phyloP scores from a whole-genome alignment of 75 land plant species.

The Cunninghamia lanceolata region DNA sequence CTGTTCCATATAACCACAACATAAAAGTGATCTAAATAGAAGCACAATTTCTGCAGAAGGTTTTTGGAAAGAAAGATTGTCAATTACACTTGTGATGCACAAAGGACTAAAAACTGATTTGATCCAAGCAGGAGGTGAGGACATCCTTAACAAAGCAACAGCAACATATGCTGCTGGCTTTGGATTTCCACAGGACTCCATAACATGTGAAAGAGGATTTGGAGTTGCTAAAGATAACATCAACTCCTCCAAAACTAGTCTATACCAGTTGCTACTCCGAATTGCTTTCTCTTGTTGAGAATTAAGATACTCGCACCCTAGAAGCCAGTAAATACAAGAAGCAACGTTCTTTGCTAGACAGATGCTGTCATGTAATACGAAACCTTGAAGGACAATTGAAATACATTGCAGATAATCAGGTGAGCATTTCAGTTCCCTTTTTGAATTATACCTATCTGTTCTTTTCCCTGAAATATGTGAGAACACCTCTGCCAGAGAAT shows the following conservation, averaged over 20 bases:
- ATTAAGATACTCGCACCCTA: constrained; percentile 35
- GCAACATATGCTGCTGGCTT: constrained; percentile 52
- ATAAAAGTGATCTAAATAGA: constrained; percentile 40
- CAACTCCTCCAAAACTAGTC: constrained; percentile 63
- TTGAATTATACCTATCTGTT: constrained; percentile 4
- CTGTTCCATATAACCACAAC: constrained; percentile 25
- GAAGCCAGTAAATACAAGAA: constrained; percentile 41
- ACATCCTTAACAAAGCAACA: constrained; percentile 35
- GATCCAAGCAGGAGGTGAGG: constrained; percentile 44
- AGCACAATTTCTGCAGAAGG: constrained; percentile 43
- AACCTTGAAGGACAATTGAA: constrained; percentile 58
- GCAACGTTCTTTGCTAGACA: constrained; percentile 51
- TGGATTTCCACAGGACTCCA: constrained; percentile 27
- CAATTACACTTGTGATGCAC: constrained; percentile 47
- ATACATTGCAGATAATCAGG: constrained; percentile 33
- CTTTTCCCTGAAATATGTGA: constrained; percentile 34
- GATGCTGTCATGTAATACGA: constrained; percentile 37
- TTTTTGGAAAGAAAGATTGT: constrained; percentile 38
- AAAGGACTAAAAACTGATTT: constrained; percentile 42
- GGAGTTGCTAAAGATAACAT: constrained; percentile 45
- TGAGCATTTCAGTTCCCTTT: constrained; percentile 32
- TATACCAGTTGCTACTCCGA: constrained; percentile 48
- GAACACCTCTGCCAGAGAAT: constrained; percentile 53
- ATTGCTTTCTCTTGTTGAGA: constrained; percentile 24
- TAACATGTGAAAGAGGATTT: constrained; percentile 40